Evolutionary conservation across 306 rosid genomes (phyloP), one percentile per base, ranked within the genome.

Genomic region (Vachellia pachyceras): DNA sequence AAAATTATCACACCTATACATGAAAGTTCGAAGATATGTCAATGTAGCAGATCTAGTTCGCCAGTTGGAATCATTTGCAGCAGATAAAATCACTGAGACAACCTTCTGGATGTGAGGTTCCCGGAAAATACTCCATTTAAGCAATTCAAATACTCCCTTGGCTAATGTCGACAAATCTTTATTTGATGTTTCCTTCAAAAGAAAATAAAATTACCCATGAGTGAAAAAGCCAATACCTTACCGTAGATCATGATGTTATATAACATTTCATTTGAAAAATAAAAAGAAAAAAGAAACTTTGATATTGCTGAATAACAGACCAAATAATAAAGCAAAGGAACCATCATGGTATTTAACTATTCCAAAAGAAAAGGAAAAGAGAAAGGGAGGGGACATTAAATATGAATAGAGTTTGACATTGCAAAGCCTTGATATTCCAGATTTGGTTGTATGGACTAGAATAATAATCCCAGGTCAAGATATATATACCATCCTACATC

Each of bases 101-200:
- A 91, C 92, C 86, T 86, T 87, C 86, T 90, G 91, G 78, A 95
- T 91, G 80, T 92, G 92, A 82, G 97, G 92, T 55, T 87, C 90
- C 94, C 98, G 92, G 73, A 95, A 86, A 37, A 93, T 83, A 88
- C 93, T 93, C 98, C 99, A 95, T 77, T 93, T 95, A 20, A 95
- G 90, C 88, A 95, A 88, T 85, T 86, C 97, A 85, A 95, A 95
- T 80, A 98, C 91, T 69, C 86, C 93, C 88, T 90, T 93, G 68
- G 98, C 99, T 89, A 95, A 86, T 61, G 92, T 87, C 73, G 99
- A 93, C 88, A 95, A 89, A 87, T 95, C 99, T 85, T 95, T 95
- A 85, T 90, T 92, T 71, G 99, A 95, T 73, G 99, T 93, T 90
- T 95, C 99, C 99, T 95, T 72, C 80, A 88, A 54, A 84, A 85